phyloP scores from a whole-genome alignment of 2,329 filamentous ascomycete genomes.

The Phoma herbarum region DNA sequence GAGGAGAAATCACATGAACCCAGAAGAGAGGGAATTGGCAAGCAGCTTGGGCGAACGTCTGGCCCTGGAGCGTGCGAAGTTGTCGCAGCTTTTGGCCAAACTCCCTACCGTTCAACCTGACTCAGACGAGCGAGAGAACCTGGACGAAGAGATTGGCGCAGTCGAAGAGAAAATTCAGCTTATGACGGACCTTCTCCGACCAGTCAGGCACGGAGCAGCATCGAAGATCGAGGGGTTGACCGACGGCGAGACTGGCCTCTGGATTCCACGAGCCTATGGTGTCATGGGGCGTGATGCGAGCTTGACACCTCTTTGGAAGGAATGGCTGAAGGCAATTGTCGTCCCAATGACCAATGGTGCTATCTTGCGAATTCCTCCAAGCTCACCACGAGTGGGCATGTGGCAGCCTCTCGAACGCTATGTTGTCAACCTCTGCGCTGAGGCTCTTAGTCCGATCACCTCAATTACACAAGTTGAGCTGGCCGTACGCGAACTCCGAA shows the following conservation, averaged over 20 bases:
- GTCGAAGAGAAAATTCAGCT: slow-evolving; percentile 97
- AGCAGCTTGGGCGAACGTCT: slow-evolving; percentile 89
- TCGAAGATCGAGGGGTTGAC: slow-evolving; percentile 97
- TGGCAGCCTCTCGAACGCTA: slow-evolving; percentile 98
- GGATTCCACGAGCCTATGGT: slow-evolving; percentile 93
- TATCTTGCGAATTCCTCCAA: slow-evolving; percentile 82
- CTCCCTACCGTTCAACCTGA: slow-evolving; percentile 83
- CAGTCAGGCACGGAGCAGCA: slow-evolving; percentile 90
- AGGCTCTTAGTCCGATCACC: slow-evolving; percentile 88
- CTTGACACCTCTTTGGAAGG: slow-evolving; percentile 95
- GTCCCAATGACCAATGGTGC: slow-evolving; percentile 94
- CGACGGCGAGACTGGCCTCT: slow-evolving; percentile 92
- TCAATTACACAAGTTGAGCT: slow-evolving; percentile 97
- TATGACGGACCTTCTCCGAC: slow-evolving; percentile 95
- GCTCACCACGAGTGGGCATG: slow-evolving; percentile 87
- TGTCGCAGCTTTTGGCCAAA: slow-evolving; percentile 86
- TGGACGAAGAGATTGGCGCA: slow-evolving; percentile 93
- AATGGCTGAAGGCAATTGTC: slow-evolving; percentile 93
- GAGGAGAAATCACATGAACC: slow-evolving; percentile 76
- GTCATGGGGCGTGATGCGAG: slow-evolving; percentile 85
- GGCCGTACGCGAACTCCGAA: slow-evolving; percentile 83
- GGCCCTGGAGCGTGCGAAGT: slow-evolving; percentile 84
- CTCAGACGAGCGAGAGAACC: slow-evolving; percentile 77
- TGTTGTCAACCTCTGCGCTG: slow-evolving; percentile 94
- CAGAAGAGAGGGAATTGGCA: slow-evolving; percentile 89